These are phyloP conservation scores for Globisporangium ultimum DNA, from an alignment of 352 stramenopile species.

Conservation along the genomic window DNA sequence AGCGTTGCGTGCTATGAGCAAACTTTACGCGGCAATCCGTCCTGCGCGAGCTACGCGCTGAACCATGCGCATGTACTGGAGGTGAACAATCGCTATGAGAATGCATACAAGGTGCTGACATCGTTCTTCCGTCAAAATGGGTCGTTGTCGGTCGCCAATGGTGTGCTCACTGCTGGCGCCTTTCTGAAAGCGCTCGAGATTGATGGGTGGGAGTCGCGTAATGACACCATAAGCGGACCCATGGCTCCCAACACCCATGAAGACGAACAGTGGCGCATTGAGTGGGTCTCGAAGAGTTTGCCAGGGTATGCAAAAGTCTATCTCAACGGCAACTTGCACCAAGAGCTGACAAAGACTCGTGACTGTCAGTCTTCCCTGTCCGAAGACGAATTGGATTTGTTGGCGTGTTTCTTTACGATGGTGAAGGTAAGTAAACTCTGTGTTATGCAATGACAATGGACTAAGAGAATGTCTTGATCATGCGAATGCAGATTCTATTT, in stretches of 20 bases:
- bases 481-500: slow-evolving; percentile 54
- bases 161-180: slow-evolving; percentile 19
- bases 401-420: slow-evolving; percentile 77
- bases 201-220: slow-evolving; percentile 14
- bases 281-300: slow-evolving; percentile 21
- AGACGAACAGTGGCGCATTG: slow-evolving; percentile 17
- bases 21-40: slow-evolving; percentile 29
- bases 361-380: slow-evolving; percentile 6
- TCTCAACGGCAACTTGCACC: not conserved
- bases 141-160: slow-evolving; percentile 25
- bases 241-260: no score
- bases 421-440: slow-evolving; percentile 45
- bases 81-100: slow-evolving; percentile 32
- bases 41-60: slow-evolving; percentile 58
- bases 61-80: slow-evolving; percentile 68
- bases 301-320: slow-evolving; percentile 22
- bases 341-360: not conserved
- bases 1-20: slow-evolving; percentile 56
- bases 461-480: no score
- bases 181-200: slow-evolving; percentile 31
- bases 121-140: slow-evolving; percentile 41
- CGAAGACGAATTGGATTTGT: slow-evolving; percentile 65
- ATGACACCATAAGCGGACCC: not conserved
- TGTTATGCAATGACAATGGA: no score
- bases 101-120: slow-evolving; percentile 36